Evolutionary conservation across 371 early-diverging fungal species (phyloP).

Genomic region (Mortierella sp.): DNA sequence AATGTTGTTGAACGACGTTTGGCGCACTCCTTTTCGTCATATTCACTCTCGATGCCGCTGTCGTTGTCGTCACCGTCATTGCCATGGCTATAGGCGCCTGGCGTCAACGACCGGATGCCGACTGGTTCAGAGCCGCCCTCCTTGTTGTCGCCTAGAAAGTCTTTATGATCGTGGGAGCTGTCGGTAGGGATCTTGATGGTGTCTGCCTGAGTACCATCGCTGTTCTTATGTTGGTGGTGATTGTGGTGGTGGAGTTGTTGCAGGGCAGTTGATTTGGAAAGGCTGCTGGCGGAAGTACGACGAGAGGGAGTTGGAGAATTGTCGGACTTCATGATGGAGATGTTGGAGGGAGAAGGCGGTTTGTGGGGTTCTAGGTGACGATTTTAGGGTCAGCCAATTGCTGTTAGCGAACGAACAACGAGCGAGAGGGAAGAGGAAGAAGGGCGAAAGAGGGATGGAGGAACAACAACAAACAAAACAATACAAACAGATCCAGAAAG

Average conservation of each 20-base stretch:
- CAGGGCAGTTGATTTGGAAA: conserved; percentile 34
- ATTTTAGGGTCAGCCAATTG: background rate
- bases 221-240: conserved; percentile 16
- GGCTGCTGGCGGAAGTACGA: conserved; percentile 22
- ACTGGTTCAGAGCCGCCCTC: conserved; percentile 19
- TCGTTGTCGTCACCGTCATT: conserved; percentile 8
- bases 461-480: background rate
- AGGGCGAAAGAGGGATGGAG: conserved; percentile 1
- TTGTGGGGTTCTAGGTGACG: conserved; percentile 1
- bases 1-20: conserved; percentile 1
- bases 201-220: conserved; percentile 3
- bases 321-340: conserved; percentile 5
- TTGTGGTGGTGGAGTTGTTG: conserved; percentile 14
- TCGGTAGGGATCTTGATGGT: conserved; percentile 9
- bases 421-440: background rate
- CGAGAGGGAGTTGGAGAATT: conserved; percentile 25
- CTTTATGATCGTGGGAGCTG: conserved; percentile 13
- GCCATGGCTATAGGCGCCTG: background rate
- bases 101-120: conserved; percentile 17
- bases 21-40: conserved; percentile 12
- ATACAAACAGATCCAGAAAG: background rate
- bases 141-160: background rate
- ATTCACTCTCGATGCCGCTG: conserved; percentile 6
- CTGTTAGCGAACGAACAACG: conserved; percentile 6
- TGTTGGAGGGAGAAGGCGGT: background rate